Percentiles rank a stretch among this genome's conserved stretches.
These are phyloP conservation scores for Suillus brevipes DNA, from an alignment of 768 basidiomycete species.

Conservation along the genomic window DNA sequence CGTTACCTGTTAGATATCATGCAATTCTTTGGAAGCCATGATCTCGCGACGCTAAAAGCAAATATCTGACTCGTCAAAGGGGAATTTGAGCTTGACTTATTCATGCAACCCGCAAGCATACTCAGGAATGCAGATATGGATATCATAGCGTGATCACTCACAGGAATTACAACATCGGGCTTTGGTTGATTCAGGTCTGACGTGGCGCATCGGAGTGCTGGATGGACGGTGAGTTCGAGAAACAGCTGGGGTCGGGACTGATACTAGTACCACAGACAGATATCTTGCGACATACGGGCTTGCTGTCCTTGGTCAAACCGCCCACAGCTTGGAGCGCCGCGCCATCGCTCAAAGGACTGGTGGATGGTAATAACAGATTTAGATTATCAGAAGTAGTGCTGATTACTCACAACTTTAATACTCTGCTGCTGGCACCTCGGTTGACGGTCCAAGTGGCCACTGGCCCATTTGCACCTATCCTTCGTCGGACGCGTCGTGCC, in stretches of 20 bases:
- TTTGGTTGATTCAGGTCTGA: neutral
- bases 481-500: neutral
- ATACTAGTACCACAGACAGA: neutral
- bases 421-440: neutral
- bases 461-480: neutral
- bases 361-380: neutral
- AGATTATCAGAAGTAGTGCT: neutral
- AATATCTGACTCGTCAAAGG: constrained; percentile 91
- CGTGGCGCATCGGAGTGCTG: neutral
- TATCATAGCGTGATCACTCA: neutral
- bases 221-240: neutral
- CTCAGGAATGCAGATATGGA: constrained; percentile 36
- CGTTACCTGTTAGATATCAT: constrained; percentile 77
- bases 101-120: constrained; percentile 8
- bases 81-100: constrained; percentile 3
- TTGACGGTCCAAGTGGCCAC: neutral
- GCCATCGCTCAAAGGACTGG: neutral
- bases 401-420: neutral
- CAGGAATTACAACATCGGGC: neutral
- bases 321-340: neutral
- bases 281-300: neutral
- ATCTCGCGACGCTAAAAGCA: constrained; percentile 95
- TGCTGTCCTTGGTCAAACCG: neutral
- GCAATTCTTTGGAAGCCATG: constrained; percentile 91
- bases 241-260: neutral